phyloP scores from a whole-genome alignment of 192 early-diverging fungal genomes.

The Backusella morwellensis region DNA sequence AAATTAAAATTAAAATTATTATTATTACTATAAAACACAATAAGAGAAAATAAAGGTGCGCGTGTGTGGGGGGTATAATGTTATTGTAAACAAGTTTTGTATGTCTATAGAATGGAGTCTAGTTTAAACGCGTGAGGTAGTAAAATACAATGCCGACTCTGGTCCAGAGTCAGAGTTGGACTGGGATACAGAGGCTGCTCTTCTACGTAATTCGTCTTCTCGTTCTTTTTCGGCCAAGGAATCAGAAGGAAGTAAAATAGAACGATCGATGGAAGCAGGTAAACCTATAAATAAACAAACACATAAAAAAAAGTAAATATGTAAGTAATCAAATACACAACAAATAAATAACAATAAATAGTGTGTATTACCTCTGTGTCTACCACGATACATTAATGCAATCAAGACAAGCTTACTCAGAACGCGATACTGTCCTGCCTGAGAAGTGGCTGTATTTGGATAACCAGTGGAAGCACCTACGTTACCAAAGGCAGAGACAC shows the following conservation, averaged over 20 bases:
- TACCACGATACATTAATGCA: slow-evolving; percentile 31
- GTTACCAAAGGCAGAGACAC: slow-evolving; percentile 35
- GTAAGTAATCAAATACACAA: not conserved
- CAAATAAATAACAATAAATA: not conserved
- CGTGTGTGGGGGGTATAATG: not conserved
- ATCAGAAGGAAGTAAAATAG: slow-evolving; percentile 34
- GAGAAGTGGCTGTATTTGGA: slow-evolving; percentile 25
- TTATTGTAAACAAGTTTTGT: not conserved
- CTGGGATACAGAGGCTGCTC: slow-evolving; percentile 1
- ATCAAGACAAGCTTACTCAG: slow-evolving; percentile 32
- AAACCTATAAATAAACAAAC: slow-evolving; percentile 15
- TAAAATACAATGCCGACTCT: not conserved
- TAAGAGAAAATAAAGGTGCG: not conserved
- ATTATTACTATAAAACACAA: not conserved
- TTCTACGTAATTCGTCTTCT: slow-evolving; percentile 18
- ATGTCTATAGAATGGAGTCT: not conserved
- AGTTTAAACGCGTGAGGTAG: not conserved
- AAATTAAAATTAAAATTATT: not conserved
- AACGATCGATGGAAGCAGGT: slow-evolving; percentile 36
- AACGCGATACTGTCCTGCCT: slow-evolving; percentile 19
- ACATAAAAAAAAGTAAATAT: not conserved
- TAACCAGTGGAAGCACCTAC: slow-evolving; percentile 33
- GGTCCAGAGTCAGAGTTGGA: not conserved
- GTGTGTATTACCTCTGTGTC: slow-evolving; percentile 30
- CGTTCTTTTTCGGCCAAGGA: slow-evolving; percentile 22